Percentiles rank a stretch among this genome's conserved stretches.
Conservation (phyloP, 441 rosid species). For the Brassica hybrid region DNA sequence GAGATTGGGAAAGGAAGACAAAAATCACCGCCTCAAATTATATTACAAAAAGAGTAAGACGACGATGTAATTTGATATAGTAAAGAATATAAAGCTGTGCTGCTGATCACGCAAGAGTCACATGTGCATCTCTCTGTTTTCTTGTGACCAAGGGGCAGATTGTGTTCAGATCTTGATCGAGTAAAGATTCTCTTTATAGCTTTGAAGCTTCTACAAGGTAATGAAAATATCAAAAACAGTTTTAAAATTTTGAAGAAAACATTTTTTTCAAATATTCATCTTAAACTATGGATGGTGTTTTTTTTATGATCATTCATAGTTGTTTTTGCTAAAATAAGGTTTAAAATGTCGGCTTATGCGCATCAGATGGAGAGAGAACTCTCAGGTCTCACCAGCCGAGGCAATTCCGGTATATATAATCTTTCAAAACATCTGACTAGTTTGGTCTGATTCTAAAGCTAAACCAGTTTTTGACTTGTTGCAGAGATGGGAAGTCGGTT, state of each 20-base stretch:
- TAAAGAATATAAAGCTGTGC: conserved; percentile 28
- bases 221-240: not conserved
- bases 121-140: conserved; percentile 31
- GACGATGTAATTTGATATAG: conserved; percentile 1
- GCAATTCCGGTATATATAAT: conserved; percentile 73
- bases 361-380: conserved; percentile 78
- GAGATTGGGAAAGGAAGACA: not conserved
- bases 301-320: not conserved
- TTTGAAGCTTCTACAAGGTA: conserved; percentile 7
- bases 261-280: not conserved
- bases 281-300: not conserved
- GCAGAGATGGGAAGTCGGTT: conserved; percentile 66
- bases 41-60: not conserved
- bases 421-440: conserved; percentile 11
- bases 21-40: not conserved
- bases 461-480: conserved; percentile 10
- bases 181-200: conserved; percentile 22
- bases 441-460: conserved; percentile 14
- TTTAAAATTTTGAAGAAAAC: not conserved
- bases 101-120: conserved; percentile 22
- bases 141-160: conserved; percentile 27
- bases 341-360: conserved; percentile 70
- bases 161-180: conserved; percentile 29
- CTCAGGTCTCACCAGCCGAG: conserved; percentile 77
- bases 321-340: too few species aligned